Conservation (phyloP, 257 asterid species). For the Fraxinus quadrangulata region DNA sequence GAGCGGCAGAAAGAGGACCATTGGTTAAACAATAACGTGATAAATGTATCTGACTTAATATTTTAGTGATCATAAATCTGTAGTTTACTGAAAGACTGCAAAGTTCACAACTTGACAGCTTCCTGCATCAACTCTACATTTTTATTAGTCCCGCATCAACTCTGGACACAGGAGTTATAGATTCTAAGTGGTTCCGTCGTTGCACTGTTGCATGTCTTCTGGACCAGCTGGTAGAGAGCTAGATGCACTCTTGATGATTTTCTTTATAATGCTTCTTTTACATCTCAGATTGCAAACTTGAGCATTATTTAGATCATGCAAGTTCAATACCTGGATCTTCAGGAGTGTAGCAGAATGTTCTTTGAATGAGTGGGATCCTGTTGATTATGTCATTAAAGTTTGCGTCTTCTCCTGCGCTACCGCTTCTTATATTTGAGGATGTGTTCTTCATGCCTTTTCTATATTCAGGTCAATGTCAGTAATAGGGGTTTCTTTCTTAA, state of each 20-base stretch:
- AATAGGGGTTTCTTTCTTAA: neutral
- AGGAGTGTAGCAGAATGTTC: neutral
- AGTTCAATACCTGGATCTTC: neutral
- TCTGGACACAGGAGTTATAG: neutral
- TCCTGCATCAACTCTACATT: no score
- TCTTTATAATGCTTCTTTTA: neutral
- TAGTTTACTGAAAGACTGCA: neutral
- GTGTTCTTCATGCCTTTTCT: neutral
- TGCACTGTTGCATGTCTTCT: neutral
- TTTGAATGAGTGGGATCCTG: neutral
- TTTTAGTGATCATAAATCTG: neutral
- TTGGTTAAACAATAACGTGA: neutral
- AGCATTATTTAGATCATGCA: neutral
- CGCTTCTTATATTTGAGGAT: neutral
- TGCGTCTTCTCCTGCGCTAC: neutral
- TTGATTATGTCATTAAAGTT: neutral
- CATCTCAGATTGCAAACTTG: neutral
- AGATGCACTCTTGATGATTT: neutral
- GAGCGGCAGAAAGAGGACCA: neutral
- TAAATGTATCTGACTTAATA: neutral
- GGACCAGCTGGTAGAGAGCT: neutral
- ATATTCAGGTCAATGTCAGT: neutral
- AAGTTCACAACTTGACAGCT: neutral
- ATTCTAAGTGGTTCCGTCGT: neutral
- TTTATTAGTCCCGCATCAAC: neutral